A percentile compares a stretch with the other conserved stretches of the same genome.
Evolutionary conservation across 2,329 filamentous ascomycete species (phyloP).

Genomic region (Penicillium corylophilum): DNA sequence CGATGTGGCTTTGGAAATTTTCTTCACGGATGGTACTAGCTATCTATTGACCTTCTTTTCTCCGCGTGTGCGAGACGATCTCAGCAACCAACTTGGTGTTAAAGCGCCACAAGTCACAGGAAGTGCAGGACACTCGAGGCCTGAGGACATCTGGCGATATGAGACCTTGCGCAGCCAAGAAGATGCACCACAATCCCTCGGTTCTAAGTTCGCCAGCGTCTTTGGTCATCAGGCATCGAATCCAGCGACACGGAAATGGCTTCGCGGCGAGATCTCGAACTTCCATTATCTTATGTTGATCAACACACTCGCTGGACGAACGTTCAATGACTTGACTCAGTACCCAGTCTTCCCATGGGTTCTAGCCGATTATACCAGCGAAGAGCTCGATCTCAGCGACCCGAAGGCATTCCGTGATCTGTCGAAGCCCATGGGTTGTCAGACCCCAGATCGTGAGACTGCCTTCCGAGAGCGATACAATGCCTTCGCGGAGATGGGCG

Average conservation of each 20-base stretch:
- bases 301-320: constrained; percentile 94
- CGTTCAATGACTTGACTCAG: constrained; percentile 96
- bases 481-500: constrained; percentile 86
- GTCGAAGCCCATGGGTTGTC: constrained; percentile 94
- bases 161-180: constrained; percentile 74
- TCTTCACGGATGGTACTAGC: constrained; percentile 94
- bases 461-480: constrained; percentile 83
- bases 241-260: constrained; percentile 84
- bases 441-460: constrained; percentile 70
- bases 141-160: constrained; percentile 88
- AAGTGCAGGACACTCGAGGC: constrained; percentile 66
- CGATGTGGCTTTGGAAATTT: constrained; percentile 94
- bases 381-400: constrained; percentile 82
- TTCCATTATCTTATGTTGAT: constrained; percentile 99
- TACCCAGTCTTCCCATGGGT: constrained; percentile 99
- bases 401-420: constrained; percentile 85
- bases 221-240: constrained; percentile 82
- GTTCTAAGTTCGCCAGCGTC: constrained; percentile 86
- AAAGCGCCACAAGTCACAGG: constrained; percentile 80
- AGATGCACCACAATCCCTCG: constrained; percentile 65
- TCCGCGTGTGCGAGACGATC: constrained; percentile 69
- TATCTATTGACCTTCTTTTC: constrained; percentile 87
- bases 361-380: constrained; percentile 89
- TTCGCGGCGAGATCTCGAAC: constrained; percentile 93
- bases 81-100: constrained; percentile 71